Conservation (phyloP, 331 rosid species). For the Acacia concinna region DNA sequence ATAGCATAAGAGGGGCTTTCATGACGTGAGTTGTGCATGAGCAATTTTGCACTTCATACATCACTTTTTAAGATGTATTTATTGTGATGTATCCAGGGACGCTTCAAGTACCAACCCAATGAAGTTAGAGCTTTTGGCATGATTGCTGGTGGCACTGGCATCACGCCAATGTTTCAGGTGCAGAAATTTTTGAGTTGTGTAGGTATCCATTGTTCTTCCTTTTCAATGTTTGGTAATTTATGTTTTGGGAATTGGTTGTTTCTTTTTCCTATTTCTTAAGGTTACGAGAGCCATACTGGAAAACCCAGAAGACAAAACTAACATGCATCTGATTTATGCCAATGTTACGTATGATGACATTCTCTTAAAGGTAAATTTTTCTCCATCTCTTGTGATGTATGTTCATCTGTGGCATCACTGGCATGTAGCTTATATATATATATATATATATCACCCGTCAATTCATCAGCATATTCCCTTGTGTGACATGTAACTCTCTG, state of each 20-base stretch:
- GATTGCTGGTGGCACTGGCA: constrained; percentile 96
- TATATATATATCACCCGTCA: neutral
- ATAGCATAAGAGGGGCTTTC: neutral
- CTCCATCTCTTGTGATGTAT: neutral
- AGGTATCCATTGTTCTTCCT: constrained; percentile 2
- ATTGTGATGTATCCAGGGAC: constrained; percentile 52
- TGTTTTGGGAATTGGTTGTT: neutral
- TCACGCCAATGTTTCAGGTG: constrained; percentile 94
- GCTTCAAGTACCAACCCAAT: constrained; percentile 74
- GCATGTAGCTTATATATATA: neutral
- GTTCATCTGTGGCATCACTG: neutral
- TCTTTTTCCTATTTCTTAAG: constrained; percentile 34
- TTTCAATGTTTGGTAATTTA: constrained; percentile 15
- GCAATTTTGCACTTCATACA: neutral
- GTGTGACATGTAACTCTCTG: neutral
- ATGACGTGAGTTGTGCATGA: neutral
- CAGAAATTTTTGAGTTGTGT: constrained; percentile 11
- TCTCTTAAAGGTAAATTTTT: constrained; percentile 65
- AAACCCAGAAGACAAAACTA: constrained; percentile 67
- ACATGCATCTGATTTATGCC: constrained; percentile 75
- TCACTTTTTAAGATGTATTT: neutral
- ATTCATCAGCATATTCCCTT: neutral
- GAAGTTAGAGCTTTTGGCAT: constrained; percentile 86
- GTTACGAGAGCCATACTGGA: constrained; percentile 84
- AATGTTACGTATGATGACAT: constrained; percentile 78